Evolutionary conservation across 768 basidiomycete genomes (phyloP).

Genomic region (Kwoniella heveanensis): DNA sequence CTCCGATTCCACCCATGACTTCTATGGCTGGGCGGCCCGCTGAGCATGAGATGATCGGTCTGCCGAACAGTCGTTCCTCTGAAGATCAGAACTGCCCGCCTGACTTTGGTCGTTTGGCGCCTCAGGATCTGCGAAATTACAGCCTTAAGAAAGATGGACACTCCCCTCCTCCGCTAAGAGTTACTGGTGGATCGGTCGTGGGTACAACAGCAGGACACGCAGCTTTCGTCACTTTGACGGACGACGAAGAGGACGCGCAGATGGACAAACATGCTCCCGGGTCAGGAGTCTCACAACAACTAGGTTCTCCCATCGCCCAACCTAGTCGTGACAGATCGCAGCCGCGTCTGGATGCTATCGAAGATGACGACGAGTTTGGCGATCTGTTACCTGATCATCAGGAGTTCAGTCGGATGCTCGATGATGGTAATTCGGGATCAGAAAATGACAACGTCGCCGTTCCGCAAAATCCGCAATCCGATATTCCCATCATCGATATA

Average conservation of each 20-base stretch:
- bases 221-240: background rate
- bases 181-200: background rate
- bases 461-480: no score
- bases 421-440: background rate
- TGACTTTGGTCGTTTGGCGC: background rate
- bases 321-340: no score
- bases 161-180: background rate
- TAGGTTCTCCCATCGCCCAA: no score
- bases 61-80: background rate
- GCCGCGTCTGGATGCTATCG: no score
- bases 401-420: conserved; percentile 1
- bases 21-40: background rate
- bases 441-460: background rate
- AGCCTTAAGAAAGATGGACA: background rate
- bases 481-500: no score
- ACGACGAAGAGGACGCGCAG: background rate
- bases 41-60: background rate
- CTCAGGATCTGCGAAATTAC: background rate
- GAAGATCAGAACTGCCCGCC: background rate
- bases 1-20: background rate
- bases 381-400: conserved; percentile 10
- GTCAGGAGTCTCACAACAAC: no score
- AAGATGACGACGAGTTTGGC: conserved; percentile 12
- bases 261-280: no score
- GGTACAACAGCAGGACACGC: background rate